Evolutionary conservation across 345 rosid genomes (phyloP).

Genomic region (Raphanus raphanistrum): DNA sequence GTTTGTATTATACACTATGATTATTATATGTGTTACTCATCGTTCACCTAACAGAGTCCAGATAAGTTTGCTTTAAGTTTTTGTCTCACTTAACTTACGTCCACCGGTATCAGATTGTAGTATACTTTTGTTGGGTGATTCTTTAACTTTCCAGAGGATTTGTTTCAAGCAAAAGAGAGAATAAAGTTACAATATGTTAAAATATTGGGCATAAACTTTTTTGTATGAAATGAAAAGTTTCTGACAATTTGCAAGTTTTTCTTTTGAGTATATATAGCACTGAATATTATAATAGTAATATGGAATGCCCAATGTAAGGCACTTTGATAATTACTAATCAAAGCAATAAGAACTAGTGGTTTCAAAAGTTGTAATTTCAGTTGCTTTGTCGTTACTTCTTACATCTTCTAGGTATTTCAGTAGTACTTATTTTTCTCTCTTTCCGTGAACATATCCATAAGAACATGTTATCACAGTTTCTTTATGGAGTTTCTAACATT

Average conservation of each 20-base stretch:
- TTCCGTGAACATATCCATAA: too few species aligned
- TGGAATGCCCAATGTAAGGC: constrained; percentile 1
- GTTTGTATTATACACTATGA: neutral
- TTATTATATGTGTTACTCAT: neutral
- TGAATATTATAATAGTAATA: neutral
- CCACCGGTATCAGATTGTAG: neutral
- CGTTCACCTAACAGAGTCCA: constrained; percentile 19
- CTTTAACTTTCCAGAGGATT: neutral
- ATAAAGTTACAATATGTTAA: constrained; percentile 1
- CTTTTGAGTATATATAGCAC: neutral
- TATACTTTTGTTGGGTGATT: neutral
- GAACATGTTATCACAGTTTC: neutral
- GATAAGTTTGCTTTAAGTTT: neutral
- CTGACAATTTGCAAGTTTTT: neutral
- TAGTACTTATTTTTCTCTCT: neutral
- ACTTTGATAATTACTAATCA: neutral
- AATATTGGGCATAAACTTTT: constrained; percentile 1
- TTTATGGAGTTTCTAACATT: neutral
- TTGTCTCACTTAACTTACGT: constrained; percentile 1
- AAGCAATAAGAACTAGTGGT: neutral
- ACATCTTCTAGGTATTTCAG: neutral
- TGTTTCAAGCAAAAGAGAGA: neutral
- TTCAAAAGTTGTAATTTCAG: neutral
- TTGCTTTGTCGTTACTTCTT: neutral
- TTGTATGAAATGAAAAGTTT: neutral